phyloP scores from a whole-genome alignment of 139 green algal genomes.

The Chlamydomonas sphaeroides region DNA sequence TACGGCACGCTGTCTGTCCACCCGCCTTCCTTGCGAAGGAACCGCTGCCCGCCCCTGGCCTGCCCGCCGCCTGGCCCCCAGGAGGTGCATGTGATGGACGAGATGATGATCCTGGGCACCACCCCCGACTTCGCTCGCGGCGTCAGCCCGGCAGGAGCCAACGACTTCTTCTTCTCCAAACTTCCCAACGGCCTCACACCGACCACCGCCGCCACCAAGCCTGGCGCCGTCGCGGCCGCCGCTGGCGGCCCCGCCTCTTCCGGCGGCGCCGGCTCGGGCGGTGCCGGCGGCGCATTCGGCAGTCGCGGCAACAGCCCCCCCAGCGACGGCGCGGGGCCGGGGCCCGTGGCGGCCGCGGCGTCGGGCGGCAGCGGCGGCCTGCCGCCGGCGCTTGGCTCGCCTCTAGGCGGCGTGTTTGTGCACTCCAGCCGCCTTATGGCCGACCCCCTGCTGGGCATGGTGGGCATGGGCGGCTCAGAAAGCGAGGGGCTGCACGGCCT shows the following conservation, averaged over 20 bases:
- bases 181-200: neutral
- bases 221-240: neutral
- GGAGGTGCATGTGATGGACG: constrained; percentile 72
- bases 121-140: constrained; percentile 62
- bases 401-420: neutral
- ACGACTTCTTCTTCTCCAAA: neutral
- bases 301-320: constrained; percentile 16
- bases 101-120: constrained; percentile 83
- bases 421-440: no score
- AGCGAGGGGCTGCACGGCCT: constrained; percentile 2
- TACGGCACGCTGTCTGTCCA: no score
- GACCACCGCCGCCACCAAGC: neutral
- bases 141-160: no score
- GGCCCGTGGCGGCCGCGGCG: neutral
- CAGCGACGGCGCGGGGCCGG: no score
- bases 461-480: neutral
- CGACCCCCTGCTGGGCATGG: constrained; percentile 27
- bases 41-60: no score
- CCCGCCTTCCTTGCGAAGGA: no score
- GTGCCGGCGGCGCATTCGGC: neutral
- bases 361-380: no score
- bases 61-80: no score
- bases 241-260: neutral
- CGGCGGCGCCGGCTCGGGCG: neutral
- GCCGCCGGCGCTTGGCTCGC: no score